Base-by-base conservation (phyloP, 2,329 filamentous ascomycete genomes). In the Biscogniauxia marginata region DNA sequence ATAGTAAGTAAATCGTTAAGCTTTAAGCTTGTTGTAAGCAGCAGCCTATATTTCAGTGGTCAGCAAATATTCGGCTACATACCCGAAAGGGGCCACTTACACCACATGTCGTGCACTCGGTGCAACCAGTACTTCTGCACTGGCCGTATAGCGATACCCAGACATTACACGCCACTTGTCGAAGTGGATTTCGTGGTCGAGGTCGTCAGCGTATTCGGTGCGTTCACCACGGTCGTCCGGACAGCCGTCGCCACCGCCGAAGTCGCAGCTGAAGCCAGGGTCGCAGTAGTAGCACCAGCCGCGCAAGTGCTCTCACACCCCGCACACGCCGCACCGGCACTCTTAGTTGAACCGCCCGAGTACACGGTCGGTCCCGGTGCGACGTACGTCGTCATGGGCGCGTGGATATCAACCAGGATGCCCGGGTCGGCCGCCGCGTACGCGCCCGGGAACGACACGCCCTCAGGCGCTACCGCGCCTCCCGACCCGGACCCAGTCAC, bases 391-490 rank as follows among this genome's bases (percentile, higher is more conserved):
- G 59, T 58, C 57, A 69, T 53, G 11, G 67, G 59, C 25, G 65
- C 63, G 54, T 72, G 68, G 54, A 73, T 72, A 50, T 73, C 69
- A 19, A 74, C 52, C n/a, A 69, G 54, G 21, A 70, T 68, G 7
- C 67, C 66, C 0, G 66, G 64, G 45, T 70, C 66, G 23, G 53
- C 63, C 13, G 64, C 66, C 20, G 60, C 49, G 49, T 72, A 73
- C 0, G 71, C 72, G 18, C 67, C 63, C 1, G 72, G 71, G 45
- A 73, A 62, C 25, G 50, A 55, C n/a, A 73, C 69, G 3, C 68
- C 70, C 6, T 62, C 59, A 7, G 70, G 70, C 45, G 58, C 61
- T 39, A 3, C 30, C 30, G 30, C 30, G 5, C 11, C 30, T 6
- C 30, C n/a, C 30, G 60, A 45, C 11, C 65, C 63, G 24, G 53